Evolutionary conservation across 2,329 filamentous ascomycete genomes (phyloP).

Genomic region (Botrytis squamosa): DNA sequence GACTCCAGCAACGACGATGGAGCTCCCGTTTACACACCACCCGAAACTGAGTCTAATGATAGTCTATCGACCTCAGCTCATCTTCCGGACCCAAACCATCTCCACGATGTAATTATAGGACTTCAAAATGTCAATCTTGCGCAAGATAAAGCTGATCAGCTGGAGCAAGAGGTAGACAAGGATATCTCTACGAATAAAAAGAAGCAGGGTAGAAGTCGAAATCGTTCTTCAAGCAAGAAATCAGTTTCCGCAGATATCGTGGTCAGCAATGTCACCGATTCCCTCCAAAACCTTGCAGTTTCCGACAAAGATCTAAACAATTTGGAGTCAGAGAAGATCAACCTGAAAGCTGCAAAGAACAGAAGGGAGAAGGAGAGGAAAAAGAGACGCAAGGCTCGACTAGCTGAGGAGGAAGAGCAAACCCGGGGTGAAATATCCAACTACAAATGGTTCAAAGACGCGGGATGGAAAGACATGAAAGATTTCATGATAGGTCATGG

Average conservation of each 20-base stretch:
- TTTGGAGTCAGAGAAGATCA: background rate
- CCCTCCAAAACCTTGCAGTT: background rate
- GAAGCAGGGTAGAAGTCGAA: background rate
- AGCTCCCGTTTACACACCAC: slow-evolving; percentile 14
- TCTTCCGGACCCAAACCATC: background rate
- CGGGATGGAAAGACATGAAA: background rate
- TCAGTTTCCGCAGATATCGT: background rate
- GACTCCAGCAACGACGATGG: slow-evolving; percentile 4
- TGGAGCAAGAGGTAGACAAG: background rate
- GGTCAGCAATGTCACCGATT: background rate
- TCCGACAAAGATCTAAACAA: background rate
- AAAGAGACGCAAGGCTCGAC: slow-evolving; percentile 5
- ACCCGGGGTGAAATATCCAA: background rate
- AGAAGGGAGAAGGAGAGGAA: background rate
- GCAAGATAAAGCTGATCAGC: background rate
- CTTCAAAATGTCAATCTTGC: slow-evolving; percentile 4
- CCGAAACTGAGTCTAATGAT: background rate
- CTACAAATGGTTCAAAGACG: background rate
- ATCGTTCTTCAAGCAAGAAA: background rate
- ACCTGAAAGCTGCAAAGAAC: background rate
- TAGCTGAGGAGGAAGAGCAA: background rate
- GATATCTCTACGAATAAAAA: background rate
- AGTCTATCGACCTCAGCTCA: background rate
- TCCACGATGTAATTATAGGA: background rate
- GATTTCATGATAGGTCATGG: slow-evolving; percentile 8